Evolutionary conservation across 2,329 filamentous ascomycete species (phyloP).

Genomic region (Hypomyces rosellus): DNA sequence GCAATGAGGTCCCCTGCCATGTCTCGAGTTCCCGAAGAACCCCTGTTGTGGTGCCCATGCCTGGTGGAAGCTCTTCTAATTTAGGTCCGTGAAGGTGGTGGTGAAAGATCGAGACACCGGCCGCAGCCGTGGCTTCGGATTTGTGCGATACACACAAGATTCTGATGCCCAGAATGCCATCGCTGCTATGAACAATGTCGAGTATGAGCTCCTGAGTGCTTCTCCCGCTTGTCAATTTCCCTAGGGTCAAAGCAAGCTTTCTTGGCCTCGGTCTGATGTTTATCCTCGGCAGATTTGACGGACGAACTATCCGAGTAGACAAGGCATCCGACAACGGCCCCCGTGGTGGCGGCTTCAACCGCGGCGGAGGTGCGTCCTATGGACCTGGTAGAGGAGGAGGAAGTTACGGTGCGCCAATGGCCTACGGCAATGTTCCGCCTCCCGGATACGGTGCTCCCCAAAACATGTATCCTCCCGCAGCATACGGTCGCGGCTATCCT

Average conservation of each 20-base stretch:
- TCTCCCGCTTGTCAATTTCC: slow-evolving; percentile 3
- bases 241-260: background rate
- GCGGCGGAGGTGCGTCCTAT: slow-evolving; percentile 34
- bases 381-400: slow-evolving; percentile 39
- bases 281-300: slow-evolving; percentile 67
- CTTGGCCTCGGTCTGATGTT: slow-evolving; percentile 6
- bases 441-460: slow-evolving; percentile 29
- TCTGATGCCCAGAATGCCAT: slow-evolving; percentile 72
- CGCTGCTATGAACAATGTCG: slow-evolving; percentile 74
- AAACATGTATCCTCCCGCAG: slow-evolving; percentile 32
- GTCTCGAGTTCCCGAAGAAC: background rate
- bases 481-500: slow-evolving; percentile 34
- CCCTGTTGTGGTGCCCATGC: slow-evolving; percentile 7
- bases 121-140: slow-evolving; percentile 94
- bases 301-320: slow-evolving; percentile 89
- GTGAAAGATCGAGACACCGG: slow-evolving; percentile 97
- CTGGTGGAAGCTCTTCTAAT: slow-evolving; percentile 16
- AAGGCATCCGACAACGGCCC: slow-evolving; percentile 79
- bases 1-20: background rate
- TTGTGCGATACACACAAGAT: slow-evolving; percentile 81
- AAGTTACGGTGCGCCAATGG: slow-evolving; percentile 37
- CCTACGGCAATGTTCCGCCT: slow-evolving; percentile 29
- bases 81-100: slow-evolving; percentile 60
- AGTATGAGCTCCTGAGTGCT: slow-evolving; percentile 54
- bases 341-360: slow-evolving; percentile 39